Evolutionary conservation across 1,139 yeast genomes (phyloP).

Genomic region (Blastobotrys aristatus): DNA sequence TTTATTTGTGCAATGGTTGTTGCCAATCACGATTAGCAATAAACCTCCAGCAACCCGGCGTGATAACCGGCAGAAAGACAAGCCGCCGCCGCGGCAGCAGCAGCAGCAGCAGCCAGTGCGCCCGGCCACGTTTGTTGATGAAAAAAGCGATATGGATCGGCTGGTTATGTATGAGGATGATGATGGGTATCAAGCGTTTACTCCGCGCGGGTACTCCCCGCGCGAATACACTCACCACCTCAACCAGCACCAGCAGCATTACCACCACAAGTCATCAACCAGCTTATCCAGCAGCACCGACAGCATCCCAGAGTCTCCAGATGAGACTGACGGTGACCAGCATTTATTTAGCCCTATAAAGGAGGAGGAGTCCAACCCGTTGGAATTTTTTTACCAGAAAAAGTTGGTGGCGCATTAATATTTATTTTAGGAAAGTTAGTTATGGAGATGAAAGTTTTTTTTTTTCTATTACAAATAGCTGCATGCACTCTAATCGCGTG

Average conservation of each 20-base stretch:
- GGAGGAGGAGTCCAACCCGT: not conserved
- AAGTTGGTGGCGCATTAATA: not conserved
- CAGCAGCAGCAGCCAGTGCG: not conserved
- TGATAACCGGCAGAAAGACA: no score
- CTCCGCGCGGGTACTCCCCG: not conserved
- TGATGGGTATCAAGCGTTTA: slow-evolving; percentile 6
- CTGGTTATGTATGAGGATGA: slow-evolving; percentile 8
- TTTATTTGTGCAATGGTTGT: slow-evolving; percentile 20
- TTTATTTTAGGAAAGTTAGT: not conserved
- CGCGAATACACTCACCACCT: not conserved
- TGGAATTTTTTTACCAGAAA: not conserved
- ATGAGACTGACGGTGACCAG: no score
- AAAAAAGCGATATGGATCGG: not conserved
- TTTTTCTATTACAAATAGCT: slow-evolving; percentile 15
- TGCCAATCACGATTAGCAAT: slow-evolving; percentile 15
- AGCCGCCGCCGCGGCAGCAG: not conserved
- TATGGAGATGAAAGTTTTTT: not conserved
- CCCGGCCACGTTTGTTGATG: not conserved
- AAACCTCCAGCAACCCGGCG: no score
- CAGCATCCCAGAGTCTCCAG: no score
- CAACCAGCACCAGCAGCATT: not conserved
- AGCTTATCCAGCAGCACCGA: no score
- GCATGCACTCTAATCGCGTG: no score
- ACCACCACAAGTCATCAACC: no score
- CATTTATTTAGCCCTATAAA: slow-evolving; percentile 1